Evolutionary conservation across 1,284 basidiomycete genomes (phyloP).

Genomic region (Tilletia caries): DNA sequence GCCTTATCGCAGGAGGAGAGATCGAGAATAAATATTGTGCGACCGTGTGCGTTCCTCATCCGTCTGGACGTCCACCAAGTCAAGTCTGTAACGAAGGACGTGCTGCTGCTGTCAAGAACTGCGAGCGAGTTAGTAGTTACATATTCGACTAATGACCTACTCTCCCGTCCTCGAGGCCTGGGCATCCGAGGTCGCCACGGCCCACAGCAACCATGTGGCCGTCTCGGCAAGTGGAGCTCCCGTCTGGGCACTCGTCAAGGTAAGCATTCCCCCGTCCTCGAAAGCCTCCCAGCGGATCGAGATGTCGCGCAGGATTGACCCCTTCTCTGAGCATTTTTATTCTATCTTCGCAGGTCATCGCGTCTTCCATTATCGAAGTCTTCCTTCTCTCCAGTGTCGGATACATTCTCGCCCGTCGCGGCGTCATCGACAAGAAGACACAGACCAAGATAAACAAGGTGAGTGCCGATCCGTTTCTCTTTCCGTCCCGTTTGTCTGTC

Average conservation of each 20-base stretch:
- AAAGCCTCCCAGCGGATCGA: too few relatives aligned
- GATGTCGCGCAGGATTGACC: too few relatives aligned
- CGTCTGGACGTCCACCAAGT: too few relatives aligned
- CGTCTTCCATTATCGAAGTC: conserved; percentile 75
- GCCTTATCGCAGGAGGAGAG: too few relatives aligned
- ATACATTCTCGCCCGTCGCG: conserved; percentile 72
- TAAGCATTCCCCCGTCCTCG: too few relatives aligned
- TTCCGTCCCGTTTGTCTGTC: background rate
- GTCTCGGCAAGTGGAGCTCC: background rate
- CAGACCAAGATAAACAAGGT: conserved; percentile 64
- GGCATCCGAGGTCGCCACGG: background rate
- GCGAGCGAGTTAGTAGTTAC: too few relatives aligned
- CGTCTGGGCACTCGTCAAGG: conserved; percentile 10
- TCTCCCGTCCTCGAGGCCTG: background rate
- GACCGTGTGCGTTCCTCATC: too few relatives aligned
- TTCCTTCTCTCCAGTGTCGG: conserved; percentile 81
- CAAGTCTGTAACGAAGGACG: too few relatives aligned
- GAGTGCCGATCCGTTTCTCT: conserved; percentile 6
- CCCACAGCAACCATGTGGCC: background rate
- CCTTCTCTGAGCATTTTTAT: background rate
- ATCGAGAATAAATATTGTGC: too few relatives aligned
- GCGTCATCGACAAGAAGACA: conserved; percentile 81
- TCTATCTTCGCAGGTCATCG: conserved; percentile 31
- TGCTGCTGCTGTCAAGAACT: too few relatives aligned
- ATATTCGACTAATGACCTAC: too few relatives aligned